These are phyloP conservation scores for Durio zibethinus DNA, from an alignment of 345 rosid species.

Conservation along the genomic window DNA sequence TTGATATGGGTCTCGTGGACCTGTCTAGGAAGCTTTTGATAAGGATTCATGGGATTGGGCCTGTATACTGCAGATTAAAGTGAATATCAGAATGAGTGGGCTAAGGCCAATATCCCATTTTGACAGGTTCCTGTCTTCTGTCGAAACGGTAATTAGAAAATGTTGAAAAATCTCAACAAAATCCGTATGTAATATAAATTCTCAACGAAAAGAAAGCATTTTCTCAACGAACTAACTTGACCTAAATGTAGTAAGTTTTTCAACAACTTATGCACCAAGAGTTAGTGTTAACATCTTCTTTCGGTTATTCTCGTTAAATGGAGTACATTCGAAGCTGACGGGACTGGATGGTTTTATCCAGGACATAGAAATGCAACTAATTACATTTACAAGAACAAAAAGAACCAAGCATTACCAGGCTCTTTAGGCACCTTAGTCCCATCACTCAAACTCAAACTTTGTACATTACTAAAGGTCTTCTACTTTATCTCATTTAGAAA, in stretches of 20 bases:
- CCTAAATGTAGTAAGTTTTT: too few relatives aligned
- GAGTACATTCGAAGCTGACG: background rate
- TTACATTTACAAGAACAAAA: conserved; percentile 12
- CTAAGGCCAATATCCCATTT: background rate
- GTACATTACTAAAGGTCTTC: background rate
- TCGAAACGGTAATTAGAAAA: too few relatives aligned
- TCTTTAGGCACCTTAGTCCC: conserved; percentile 1
- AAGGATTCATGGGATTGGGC: background rate
- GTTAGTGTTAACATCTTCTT: background rate
- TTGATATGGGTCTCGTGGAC: background rate
- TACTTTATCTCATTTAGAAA: background rate
- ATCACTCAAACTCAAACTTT: conserved; percentile 16
- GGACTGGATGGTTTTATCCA: background rate
- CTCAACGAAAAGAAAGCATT: too few relatives aligned
- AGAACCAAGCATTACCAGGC: background rate
- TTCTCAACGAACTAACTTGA: too few relatives aligned
- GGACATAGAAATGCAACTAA: background rate
- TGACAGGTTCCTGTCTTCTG: too few relatives aligned
- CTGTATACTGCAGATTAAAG: background rate
- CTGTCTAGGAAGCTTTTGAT: background rate
- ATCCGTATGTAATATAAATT: too few relatives aligned
- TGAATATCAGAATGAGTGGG: background rate
- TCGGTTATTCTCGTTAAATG: background rate
- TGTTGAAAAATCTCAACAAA: too few relatives aligned
- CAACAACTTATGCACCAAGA: too few relatives aligned